These are phyloP conservation scores for Hemileccinum impolitum DNA, from an alignment of 768 basidiomycete genomes.

Conservation along the genomic window DNA sequence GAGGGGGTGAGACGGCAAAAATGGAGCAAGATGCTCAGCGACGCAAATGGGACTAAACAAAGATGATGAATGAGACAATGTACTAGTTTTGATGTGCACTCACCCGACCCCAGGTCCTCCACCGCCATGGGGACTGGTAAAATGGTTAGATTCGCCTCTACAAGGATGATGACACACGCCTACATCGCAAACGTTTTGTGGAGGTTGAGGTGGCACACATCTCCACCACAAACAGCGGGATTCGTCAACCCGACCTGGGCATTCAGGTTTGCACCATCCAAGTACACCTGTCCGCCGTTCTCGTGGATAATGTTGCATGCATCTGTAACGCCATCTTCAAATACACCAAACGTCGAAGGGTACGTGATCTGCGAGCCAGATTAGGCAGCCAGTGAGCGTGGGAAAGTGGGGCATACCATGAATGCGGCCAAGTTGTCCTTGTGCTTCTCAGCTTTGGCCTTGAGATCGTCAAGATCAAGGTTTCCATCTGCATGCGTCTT, in stretches of 20 bases:
- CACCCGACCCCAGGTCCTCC: constrained; percentile 96
- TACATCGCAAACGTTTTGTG: constrained; percentile 98
- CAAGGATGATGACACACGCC: constrained; percentile 21
- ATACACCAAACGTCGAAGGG: constrained; percentile 97
- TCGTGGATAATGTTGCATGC: constrained; percentile 94
- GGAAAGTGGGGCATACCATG: constrained; percentile 58
- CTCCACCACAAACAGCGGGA: constrained; percentile 92
- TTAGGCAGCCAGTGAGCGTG: constrained; percentile 4
- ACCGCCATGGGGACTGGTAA: constrained; percentile 84
- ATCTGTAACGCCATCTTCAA: constrained; percentile 85
- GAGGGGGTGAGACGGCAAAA: constrained; percentile 86
- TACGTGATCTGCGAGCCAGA: constrained; percentile 72
- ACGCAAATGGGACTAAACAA: constrained; percentile 80
- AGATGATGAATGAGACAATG: constrained; percentile 2
- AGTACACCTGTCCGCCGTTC: constrained; percentile 95
- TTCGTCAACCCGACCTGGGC: constrained; percentile 92
- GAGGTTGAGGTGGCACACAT: constrained; percentile 96
- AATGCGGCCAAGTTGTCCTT: constrained; percentile 91
- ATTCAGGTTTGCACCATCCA: constrained; percentile 94
- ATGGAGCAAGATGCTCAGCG: constrained; percentile 88
- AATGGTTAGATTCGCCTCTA: neutral
- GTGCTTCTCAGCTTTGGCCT: constrained; percentile 84
- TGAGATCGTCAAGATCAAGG: constrained; percentile 83
- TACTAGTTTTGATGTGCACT: constrained; percentile 13
- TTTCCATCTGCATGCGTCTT: constrained; percentile 86